Evolutionary conservation across 1,284 basidiomycete species (phyloP), one percentile per base, ranked within the genome.

Genomic region (Entoloma clypeatum): DNA sequence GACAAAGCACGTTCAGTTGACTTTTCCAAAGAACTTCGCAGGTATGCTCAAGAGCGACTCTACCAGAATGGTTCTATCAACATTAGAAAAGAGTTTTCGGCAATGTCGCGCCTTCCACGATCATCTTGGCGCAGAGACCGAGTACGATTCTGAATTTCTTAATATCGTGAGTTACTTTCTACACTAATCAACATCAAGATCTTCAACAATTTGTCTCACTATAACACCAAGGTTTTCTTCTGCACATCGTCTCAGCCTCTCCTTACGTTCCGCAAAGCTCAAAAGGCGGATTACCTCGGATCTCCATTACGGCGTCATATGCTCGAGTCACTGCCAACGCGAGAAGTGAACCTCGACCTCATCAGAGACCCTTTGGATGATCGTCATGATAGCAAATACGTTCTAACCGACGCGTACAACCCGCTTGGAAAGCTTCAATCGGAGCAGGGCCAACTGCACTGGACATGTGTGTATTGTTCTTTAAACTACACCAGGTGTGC

Each of bases 101-200:
- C 73, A 78, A 51, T 96, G 92, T 58, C 78, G 90, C 14, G 81
- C 75, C 1, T 92, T 93, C 68, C 81, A 86, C 49, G 92, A 95
- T 60, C 64, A 70, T 7, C 58, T 77, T 30, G 62, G 67, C 14
- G 48, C 50, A 23, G 51, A 76, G 8, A 46, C 63, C 0, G 68
- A 72, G 45, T 63, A 72, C 28, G 59, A 69, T 18, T 61, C 71
- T 2, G 77, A 81, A 28, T 81, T 87, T 54, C 65, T 83, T 35
- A 93, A 93, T 59, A 75, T 91, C 64, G 90, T 90, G 49, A 41
- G 74, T 63, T 4, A 27, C 42, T 39, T 10, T 28, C 11, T 8
- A 27, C 30, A 31, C 27, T 7, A 11, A 21, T 30, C 16, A 11
- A 35, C 19, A 28, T 22, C 35, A 28, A 23, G 5, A 24, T 36